Evolutionary conservation across 139 green algal genomes (phyloP).

Genomic region (Tetradesmus obliquus): DNA sequence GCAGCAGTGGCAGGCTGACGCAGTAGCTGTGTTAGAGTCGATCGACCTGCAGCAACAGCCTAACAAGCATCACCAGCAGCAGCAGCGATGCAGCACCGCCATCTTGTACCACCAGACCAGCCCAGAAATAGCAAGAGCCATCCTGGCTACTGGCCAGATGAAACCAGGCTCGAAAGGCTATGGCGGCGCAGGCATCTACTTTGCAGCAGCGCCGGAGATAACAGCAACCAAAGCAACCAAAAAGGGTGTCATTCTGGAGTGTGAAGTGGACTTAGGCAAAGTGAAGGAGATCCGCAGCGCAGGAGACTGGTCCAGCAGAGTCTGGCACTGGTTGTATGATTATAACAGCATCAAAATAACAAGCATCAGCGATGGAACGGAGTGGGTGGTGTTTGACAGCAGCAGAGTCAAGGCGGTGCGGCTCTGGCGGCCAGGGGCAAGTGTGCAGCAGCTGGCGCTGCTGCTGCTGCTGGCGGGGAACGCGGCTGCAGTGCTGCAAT

Average conservation of each 20-base stretch:
- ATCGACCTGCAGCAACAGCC: neutral
- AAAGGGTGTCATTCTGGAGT: conserved; percentile 38
- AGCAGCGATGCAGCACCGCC: neutral
- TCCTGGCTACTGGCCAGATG: neutral
- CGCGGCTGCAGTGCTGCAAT: neutral
- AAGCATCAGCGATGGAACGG: neutral
- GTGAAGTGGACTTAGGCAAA: neutral
- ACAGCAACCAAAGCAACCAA: conserved; percentile 16
- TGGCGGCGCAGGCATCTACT: conserved; percentile 30
- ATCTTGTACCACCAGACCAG: conserved; percentile 25
- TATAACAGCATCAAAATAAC: conserved; percentile 22
- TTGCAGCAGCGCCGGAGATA: conserved; percentile 4
- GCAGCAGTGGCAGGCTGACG: conserved; percentile 1
- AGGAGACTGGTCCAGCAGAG: neutral
- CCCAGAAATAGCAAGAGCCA: neutral
- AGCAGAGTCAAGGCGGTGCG: neutral
- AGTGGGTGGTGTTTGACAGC: conserved; percentile 22
- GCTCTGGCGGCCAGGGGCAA: neutral
- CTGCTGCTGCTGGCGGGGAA: neutral
- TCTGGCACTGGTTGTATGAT: neutral
- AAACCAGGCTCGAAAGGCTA: conserved; percentile 11
- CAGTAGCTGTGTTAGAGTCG: neutral
- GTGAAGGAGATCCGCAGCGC: neutral
- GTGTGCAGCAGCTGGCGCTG: neutral
- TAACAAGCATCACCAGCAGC: neutral